Evolutionary conservation across 139 green algal species (phyloP), one percentile per base, ranked within the genome.

Genomic region (Zygnema cylindricum): DNA sequence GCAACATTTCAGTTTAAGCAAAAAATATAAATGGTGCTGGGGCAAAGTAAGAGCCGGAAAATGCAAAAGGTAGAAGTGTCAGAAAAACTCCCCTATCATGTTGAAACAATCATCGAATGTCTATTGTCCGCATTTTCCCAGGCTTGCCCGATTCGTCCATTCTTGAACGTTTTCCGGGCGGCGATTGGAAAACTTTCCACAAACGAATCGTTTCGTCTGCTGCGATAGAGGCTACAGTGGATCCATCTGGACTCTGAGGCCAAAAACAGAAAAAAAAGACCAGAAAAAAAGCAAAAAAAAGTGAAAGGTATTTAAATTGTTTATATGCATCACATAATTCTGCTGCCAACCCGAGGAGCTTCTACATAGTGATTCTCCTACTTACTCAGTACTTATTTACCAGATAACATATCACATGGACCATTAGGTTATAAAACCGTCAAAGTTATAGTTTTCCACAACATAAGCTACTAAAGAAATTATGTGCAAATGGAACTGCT

Each of bases 381-480:
- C 57, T 73, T 73, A 73, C 30, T n/a, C 57, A n/a, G 30, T 36
- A 73, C n/a, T n/a, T n/a, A 73, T n/a, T 36, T 73, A n/a, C 57
- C 30, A 73, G 30, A 73, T 36, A 73, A 73, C 30, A 73, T 73
- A 73, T 30, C 57, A 73, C 30, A 30, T 73, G 30, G 30, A n/a
- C 30, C 57, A n/a, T 36, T 73, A n/a, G 30, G 30, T 73, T 36
- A n/a, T 73, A n/a, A 30, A 73, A 30, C 57, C 57, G 30, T 73
- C 30, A n/a, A 73, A 30, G 30, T 73, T 36, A n/a, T 73, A n/a
- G 30, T 36, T 73, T 73, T n/a, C 57, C 30, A 30, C 83, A 97
- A 84, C 22, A 94, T 96, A 90, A 96, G 94, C 82, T 96, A 94
- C 25, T 94, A 93, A 22, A 93, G 94, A 16, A 93, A 94, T 23